Conservation (phyloP, 306 rosid genomes). For the Sphenostylis stenocarpa region DNA sequence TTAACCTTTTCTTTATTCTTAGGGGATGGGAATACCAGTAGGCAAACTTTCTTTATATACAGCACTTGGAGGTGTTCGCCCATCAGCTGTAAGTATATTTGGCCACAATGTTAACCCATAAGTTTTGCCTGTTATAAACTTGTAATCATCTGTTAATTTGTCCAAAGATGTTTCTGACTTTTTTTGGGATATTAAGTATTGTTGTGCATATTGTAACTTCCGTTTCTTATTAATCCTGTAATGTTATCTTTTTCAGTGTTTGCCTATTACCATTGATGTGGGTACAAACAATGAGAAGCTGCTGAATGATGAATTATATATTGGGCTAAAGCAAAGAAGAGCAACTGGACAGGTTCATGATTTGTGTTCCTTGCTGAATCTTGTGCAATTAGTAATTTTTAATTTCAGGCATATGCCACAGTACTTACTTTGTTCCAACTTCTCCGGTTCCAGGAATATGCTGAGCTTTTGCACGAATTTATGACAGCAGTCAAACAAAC, state of each 20-base stretch:
- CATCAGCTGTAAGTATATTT: slow-evolving; percentile 82
- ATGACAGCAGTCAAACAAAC: slow-evolving; percentile 89
- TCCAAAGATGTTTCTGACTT: background rate
- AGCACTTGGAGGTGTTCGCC: slow-evolving; percentile 97
- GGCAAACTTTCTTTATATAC: slow-evolving; percentile 94
- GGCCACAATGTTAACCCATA: background rate
- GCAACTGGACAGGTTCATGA: slow-evolving; percentile 86
- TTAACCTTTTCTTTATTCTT: slow-evolving; percentile 29
- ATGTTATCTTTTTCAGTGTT: slow-evolving; percentile 63
- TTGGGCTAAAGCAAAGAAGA: slow-evolving; percentile 93
- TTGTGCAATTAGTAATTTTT: slow-evolving; percentile 17
- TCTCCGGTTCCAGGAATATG: slow-evolving; percentile 65
- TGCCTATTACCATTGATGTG: slow-evolving; percentile 96
- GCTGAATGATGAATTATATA: slow-evolving; percentile 89
- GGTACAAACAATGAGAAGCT: slow-evolving; percentile 94
- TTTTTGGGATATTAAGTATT: background rate
- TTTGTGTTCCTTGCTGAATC: slow-evolving; percentile 8
- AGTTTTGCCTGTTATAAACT: background rate
- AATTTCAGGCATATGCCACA: background rate
- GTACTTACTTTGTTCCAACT: slow-evolving; percentile 15
- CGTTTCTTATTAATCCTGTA: slow-evolving; percentile 9
- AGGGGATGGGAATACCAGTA: slow-evolving; percentile 99
- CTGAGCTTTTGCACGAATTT: slow-evolving; percentile 85
- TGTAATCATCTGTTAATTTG: background rate
- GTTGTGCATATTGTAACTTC: background rate